These are phyloP conservation scores for Alternaria triticimaculans DNA, from an alignment of 2,329 filamentous ascomycete genomes.

Conservation along the genomic window DNA sequence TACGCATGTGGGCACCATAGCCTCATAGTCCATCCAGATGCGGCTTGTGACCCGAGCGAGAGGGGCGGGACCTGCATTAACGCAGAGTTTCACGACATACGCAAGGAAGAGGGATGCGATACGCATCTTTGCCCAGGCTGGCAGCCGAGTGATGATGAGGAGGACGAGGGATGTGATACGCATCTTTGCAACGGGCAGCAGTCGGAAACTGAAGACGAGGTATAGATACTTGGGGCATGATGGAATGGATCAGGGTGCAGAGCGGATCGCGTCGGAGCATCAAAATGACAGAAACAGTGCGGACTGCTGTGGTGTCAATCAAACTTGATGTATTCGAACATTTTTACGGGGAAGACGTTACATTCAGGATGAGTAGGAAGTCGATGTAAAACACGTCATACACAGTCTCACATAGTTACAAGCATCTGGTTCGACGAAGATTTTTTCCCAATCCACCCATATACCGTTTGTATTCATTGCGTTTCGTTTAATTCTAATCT, in stretches of 20 bases:
- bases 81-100: neutral
- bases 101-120: neutral
- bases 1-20: neutral
- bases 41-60: too few species aligned
- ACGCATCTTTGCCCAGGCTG: neutral
- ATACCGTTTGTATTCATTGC: neutral
- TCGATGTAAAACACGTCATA: too few species aligned
- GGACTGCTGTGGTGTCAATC: neutral
- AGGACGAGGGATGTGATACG: neutral
- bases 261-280: neutral
- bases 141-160: neutral
- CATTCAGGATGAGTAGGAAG: neutral
- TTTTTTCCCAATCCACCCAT: neutral
- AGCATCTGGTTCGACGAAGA: neutral
- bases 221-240: neutral
- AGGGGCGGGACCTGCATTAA: neutral
- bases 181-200: neutral
- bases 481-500: slow-evolving; percentile 1
- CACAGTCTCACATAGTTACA: too few species aligned
- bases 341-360: neutral
- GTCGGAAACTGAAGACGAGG: neutral
- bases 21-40: neutral
- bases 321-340: neutral
- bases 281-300: neutral
- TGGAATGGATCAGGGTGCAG: neutral